A percentile compares a stretch with the other conserved stretches of the same genome.
These are phyloP conservation scores for Sporothrix luriei DNA, from an alignment of 2,329 filamentous ascomycete species.

Conservation along the genomic window DNA sequence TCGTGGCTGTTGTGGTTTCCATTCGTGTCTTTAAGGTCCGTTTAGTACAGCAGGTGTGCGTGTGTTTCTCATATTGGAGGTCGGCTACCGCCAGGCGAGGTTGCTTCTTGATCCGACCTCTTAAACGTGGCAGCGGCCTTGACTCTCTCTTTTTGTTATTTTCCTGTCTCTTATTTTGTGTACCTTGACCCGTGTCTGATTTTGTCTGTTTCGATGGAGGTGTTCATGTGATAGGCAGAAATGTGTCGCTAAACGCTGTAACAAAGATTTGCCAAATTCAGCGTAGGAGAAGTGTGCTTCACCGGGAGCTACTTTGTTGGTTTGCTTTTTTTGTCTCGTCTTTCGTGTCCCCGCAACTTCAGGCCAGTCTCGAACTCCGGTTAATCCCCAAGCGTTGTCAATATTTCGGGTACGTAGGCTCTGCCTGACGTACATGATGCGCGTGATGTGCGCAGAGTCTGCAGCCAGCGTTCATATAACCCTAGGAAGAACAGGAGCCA, in stretches of 20 bases:
- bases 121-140: slow-evolving; percentile 3
- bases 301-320: neutral
- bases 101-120: slow-evolving; percentile 14
- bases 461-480: neutral
- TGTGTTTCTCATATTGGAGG: slow-evolving; percentile 38
- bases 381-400: slow-evolving; percentile 5
- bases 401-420: neutral
- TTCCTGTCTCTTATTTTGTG: slow-evolving; percentile 19
- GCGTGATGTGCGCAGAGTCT: slow-evolving; percentile 7
- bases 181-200: neutral
- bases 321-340: neutral
- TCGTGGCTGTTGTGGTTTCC: neutral
- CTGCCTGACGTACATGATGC: slow-evolving; percentile 25
- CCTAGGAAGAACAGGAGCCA: no score
- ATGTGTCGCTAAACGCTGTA: neutral
- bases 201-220: neutral
- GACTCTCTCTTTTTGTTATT: neutral
- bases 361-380: neutral
- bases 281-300: neutral
- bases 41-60: slow-evolving; percentile 1
- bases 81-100: slow-evolving; percentile 30
- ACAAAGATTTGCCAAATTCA: neutral
- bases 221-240: neutral
- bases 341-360: neutral
- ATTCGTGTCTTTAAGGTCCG: neutral